These are phyloP conservation scores for Fusarium agapanthi DNA, from an alignment of 2,329 filamentous ascomycete genomes.

Conservation along the genomic window DNA sequence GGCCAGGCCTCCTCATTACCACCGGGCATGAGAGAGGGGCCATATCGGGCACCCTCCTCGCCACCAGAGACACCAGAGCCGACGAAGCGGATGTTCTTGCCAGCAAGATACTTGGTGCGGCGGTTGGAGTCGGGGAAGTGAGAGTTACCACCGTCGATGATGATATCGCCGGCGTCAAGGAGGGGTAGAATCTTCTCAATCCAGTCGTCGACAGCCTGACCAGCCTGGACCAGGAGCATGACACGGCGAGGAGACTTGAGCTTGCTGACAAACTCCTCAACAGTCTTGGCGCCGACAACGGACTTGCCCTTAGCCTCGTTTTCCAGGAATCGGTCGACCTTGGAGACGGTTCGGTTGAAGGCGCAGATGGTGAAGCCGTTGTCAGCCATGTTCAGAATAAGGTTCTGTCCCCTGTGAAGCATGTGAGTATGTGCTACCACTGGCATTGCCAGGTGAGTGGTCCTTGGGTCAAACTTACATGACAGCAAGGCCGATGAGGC, in stretches of 20 bases:
- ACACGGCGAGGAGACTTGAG: slow-evolving; percentile 96
- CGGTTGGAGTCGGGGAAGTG: slow-evolving; percentile 99
- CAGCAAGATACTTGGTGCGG: slow-evolving; percentile 85
- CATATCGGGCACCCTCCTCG: slow-evolving; percentile 98
- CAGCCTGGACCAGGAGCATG: slow-evolving; percentile 99
- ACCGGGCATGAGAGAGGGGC: slow-evolving; percentile 98
- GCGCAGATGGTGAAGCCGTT: slow-evolving; percentile 96
- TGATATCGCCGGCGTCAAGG: slow-evolving; percentile 89
- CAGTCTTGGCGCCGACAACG: slow-evolving; percentile 90
- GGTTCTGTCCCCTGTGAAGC: slow-evolving; percentile 73
- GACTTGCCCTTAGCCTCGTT: slow-evolving; percentile 97
- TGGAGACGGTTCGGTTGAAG: slow-evolving; percentile 98
- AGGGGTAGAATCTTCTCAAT: slow-evolving; percentile 92
- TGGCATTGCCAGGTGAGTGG: slow-evolving; percentile 22
- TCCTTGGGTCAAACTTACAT: slow-evolving; percentile 65
- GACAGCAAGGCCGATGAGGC: slow-evolving; percentile 91
- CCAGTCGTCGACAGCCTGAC: slow-evolving; percentile 98
- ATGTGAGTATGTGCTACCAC: slow-evolving; percentile 19
- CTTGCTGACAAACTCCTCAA: slow-evolving; percentile 94
- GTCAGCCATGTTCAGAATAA: slow-evolving; percentile 90
- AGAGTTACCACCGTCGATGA: slow-evolving; percentile 98
- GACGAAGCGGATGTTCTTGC: slow-evolving; percentile 94
- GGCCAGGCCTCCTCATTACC: slow-evolving; percentile 98
- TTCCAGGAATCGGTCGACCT: slow-evolving; percentile 93
- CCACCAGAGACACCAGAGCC: slow-evolving; percentile 98